Percentiles rank a stretch among this genome's conserved stretches.
These are phyloP conservation scores for Aspergillus unguis DNA, from an alignment of 2,329 filamentous ascomycete species.

Conservation along the genomic window DNA sequence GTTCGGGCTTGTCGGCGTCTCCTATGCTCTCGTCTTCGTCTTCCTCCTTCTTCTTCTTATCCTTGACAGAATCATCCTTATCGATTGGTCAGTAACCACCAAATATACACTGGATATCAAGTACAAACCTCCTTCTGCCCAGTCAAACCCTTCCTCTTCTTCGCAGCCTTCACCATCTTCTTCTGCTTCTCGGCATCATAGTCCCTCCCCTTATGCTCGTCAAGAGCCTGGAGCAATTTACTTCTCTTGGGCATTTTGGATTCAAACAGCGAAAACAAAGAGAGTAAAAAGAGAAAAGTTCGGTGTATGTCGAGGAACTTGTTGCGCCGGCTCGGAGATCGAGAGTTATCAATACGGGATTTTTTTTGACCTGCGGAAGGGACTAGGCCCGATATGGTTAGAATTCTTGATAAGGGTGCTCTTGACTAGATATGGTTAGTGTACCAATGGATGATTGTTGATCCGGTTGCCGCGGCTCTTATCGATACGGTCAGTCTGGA, in stretches of 20 bases:
- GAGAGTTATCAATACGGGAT: constrained; percentile 4
- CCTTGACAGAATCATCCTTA: not conserved
- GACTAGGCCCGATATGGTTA: constrained; percentile 6
- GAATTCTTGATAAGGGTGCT: constrained; percentile 9
- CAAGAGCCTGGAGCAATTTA: constrained; percentile 58
- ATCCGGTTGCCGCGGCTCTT: constrained; percentile 18
- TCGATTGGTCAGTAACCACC: constrained; percentile 1
- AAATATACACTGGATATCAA: not conserved
- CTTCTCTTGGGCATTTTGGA: constrained; percentile 51
- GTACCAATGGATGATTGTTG: constrained; percentile 18
- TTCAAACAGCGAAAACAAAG: constrained; percentile 11
- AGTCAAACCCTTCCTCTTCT: constrained; percentile 44
- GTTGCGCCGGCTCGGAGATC: not conserved
- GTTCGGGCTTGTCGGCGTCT: constrained; percentile 31
- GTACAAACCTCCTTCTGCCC: constrained; percentile 16
- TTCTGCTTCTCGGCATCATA: constrained; percentile 75
- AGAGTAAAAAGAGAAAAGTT: not conserved
- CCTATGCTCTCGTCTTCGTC: constrained; percentile 37
- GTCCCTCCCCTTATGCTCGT: constrained; percentile 60
- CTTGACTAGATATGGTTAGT: constrained; percentile 18
- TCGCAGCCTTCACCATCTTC: constrained; percentile 56
- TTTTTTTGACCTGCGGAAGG: constrained; percentile 11
- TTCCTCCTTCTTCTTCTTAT: constrained; percentile 1
- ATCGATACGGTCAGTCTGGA: not conserved
- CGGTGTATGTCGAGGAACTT: not conserved